phyloP scores from a whole-genome alignment of 306 rosid species.

The Malus sieversii region DNA sequence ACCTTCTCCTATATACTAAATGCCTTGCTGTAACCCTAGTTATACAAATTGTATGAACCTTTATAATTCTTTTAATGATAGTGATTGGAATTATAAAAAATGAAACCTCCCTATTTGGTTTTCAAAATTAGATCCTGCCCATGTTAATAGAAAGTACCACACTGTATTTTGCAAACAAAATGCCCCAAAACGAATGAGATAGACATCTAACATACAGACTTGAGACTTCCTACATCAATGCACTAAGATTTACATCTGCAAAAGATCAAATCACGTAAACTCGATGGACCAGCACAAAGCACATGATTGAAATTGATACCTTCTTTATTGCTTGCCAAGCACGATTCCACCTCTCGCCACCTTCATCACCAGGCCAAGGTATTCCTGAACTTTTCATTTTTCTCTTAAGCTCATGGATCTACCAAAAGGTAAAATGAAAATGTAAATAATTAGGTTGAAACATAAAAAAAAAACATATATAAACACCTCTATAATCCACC shows the following conservation, averaged over 20 bases:
- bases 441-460: neutral
- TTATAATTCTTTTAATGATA: neutral
- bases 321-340: slow-evolving; percentile 36
- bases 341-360: slow-evolving; percentile 11
- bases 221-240: neutral
- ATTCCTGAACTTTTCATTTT: slow-evolving; percentile 23
- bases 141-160: neutral
- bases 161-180: neutral
- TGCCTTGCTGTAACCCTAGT: neutral
- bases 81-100: neutral
- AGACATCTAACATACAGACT: neutral
- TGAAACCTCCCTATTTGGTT: neutral
- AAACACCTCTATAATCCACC: neutral
- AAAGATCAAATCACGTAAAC: slow-evolving; percentile 5
- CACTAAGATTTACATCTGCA: neutral
- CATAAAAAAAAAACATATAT: neutral
- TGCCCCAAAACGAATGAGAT: neutral
- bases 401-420: slow-evolving; percentile 18
- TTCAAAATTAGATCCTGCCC: neutral
- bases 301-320: slow-evolving; percentile 9
- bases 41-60: neutral
- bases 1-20: neutral
- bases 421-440: neutral
- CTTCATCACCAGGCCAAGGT: slow-evolving; percentile 31
- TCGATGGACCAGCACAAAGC: neutral